Evolutionary conservation across 1,284 basidiomycete species (phyloP), one percentile per base, ranked within the genome.

Genomic region (Sanghuangporus sanghuang): DNA sequence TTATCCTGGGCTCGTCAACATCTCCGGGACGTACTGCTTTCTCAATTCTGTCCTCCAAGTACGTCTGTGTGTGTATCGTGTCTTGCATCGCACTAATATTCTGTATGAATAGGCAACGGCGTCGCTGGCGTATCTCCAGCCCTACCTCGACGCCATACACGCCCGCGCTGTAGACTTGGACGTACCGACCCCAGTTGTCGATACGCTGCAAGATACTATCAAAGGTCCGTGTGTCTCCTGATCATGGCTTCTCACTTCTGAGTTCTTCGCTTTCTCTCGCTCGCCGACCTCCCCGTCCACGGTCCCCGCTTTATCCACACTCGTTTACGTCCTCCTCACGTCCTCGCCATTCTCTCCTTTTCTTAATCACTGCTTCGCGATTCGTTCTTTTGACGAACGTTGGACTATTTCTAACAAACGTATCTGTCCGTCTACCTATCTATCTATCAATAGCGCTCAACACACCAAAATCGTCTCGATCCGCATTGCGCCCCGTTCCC

Each of bases 1-100:
- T 70, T 96, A 92, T 75, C 89, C 92, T 5, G 95, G 93, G 1
- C 86, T 96, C 62, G 89, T 95, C 70, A 96, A 97, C 71, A 87
- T 95, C 42, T 93, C 92, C n/a, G 94, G 95, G 8, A 95, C 93
- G 58, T 91, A 96, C 67, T 96, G 95, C 72, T 97, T 96, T 78
- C 91, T 96, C 86, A 95, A 97, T 73, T 93, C 93, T 12, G 95
- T 93, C 3, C 77, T 96, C 9, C 94, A 96, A 84, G 93, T 92
- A 67, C 67, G 79, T 71, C 6, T 57, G 27, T 32, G 27, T 38
- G 23, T 42, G 23, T 11, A 60, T 60, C 55, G 12, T 6, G 36
- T 23, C 40, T 14, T 50, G 54, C 54, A 11, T 40, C 12, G 48
- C 65, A 49, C 66, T 39, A 59, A 61, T 56, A 59, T 53, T 12